phyloP scores from a whole-genome alignment of 768 basidiomycete genomes.

The Agaricus subrufescens region DNA sequence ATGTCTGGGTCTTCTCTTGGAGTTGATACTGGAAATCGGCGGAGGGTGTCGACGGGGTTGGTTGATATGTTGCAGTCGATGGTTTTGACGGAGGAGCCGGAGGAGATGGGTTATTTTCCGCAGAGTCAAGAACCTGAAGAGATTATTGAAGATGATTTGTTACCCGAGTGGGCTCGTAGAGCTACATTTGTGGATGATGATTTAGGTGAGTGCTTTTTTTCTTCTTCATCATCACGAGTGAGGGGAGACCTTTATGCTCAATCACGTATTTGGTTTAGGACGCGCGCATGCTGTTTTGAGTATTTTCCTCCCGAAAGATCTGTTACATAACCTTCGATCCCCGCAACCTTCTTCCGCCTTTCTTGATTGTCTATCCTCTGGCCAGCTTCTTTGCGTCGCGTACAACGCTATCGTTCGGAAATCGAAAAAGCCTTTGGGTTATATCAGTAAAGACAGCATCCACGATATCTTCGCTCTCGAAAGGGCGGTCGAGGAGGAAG shows the following conservation, averaged over 20 bases:
- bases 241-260: too few relatives aligned
- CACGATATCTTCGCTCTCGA: conserved; percentile 77
- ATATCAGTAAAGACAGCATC: conserved; percentile 69
- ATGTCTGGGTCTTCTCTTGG: conserved; percentile 15
- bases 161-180: conserved; percentile 76
- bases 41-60: conserved; percentile 60
- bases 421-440: conserved; percentile 86
- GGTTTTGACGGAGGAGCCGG: conserved; percentile 52
- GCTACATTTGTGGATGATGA: conserved; percentile 48
- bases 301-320: conserved; percentile 51
- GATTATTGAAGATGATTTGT: conserved; percentile 61
- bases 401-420: conserved; percentile 80
- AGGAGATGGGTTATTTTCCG: conserved; percentile 39
- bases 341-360: conserved; percentile 34
- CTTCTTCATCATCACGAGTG: too few relatives aligned
- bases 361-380: conserved; percentile 59
- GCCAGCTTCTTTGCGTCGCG: conserved; percentile 73
- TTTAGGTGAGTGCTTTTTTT: conserved; percentile 42
- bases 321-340: conserved; percentile 15
- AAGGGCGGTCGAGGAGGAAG: conserved; percentile 35
- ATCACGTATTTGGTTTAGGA: conserved; percentile 31
- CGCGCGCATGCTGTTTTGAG: conserved; percentile 61
- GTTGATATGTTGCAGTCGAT: conserved; percentile 48
- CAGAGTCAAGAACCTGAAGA: conserved; percentile 33
- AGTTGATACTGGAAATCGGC: conserved; percentile 25